Conservation (phyloP, 331 rosid genomes). For the Malus hybrid region DNA sequence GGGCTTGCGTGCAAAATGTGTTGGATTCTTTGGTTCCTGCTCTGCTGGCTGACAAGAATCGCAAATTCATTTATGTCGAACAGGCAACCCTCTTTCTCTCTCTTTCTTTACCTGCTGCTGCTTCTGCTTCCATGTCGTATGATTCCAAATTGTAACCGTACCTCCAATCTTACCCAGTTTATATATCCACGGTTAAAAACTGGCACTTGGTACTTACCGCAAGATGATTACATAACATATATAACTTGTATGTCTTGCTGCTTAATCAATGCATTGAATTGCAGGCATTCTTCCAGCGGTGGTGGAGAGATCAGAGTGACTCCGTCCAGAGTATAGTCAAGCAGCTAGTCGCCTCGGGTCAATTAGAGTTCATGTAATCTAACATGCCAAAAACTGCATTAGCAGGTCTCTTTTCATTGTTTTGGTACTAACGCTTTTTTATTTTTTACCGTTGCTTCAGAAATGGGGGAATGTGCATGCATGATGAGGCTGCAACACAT, state of each 20-base stretch:
- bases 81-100: slow-evolving; percentile 22
- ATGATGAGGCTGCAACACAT: slow-evolving; percentile 83
- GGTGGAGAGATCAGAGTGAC: slow-evolving; percentile 85
- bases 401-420: neutral
- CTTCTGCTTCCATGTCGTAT: neutral
- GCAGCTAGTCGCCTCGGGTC: slow-evolving; percentile 73
- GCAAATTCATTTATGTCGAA: slow-evolving; percentile 88
- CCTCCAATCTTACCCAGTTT: neutral
- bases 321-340: slow-evolving; percentile 40
- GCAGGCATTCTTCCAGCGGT: slow-evolving; percentile 76
- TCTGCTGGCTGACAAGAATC: slow-evolving; percentile 70
- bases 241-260: neutral
- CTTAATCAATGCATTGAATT: neutral
- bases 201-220: neutral
- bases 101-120: neutral
- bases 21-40: slow-evolving; percentile 79
- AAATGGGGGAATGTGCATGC: slow-evolving; percentile 97
- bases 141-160: neutral
- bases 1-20: slow-evolving; percentile 95
- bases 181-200: neutral
- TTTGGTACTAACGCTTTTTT: neutral
- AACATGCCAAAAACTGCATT: neutral
- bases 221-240: neutral
- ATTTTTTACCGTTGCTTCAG: slow-evolving; percentile 32
- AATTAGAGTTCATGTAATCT: slow-evolving; percentile 77